Conservation (phyloP, 495 filamentous ascomycete genomes). For the Cladorrhinum samala region DNA sequence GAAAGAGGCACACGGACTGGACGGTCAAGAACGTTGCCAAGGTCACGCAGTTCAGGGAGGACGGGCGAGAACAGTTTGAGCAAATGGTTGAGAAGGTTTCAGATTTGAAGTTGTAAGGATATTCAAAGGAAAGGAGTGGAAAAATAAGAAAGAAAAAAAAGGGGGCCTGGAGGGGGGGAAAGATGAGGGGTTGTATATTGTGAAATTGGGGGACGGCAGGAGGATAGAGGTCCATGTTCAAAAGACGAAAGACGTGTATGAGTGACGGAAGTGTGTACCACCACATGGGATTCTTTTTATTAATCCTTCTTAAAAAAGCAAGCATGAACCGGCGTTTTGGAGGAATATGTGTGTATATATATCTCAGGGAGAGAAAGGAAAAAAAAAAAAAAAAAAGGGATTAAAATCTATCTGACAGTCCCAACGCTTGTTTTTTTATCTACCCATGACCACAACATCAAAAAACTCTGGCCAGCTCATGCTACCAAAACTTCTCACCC, state of each 20-base stretch:
- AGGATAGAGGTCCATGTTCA: too few relatives aligned
- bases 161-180: too few relatives aligned
- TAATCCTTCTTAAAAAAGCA: not conserved
- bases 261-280: conserved; percentile 3
- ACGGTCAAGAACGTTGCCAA: conserved; percentile 75
- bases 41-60: conserved; percentile 69
- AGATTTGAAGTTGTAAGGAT: conserved; percentile 20
- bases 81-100: conserved; percentile 60
- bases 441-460: not conserved
- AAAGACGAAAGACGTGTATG: too few relatives aligned
- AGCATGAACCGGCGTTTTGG: not conserved
- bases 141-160: not conserved
- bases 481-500: not conserved
- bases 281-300: conserved; percentile 1
- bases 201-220: not conserved
- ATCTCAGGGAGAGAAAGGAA: not conserved
- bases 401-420: not conserved
- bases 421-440: not conserved
- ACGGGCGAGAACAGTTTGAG: conserved; percentile 63
- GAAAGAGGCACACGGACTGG: conserved; percentile 53
- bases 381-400: not conserved
- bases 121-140: not conserved
- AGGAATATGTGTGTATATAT: not conserved
- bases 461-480: too few relatives aligned
- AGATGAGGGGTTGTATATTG: not conserved